A percentile compares a stretch with the other conserved stretches of the same genome.
phyloP scores from a whole-genome alignment of 345 rosid genomes.

The Geranium rotundifolium region DNA sequence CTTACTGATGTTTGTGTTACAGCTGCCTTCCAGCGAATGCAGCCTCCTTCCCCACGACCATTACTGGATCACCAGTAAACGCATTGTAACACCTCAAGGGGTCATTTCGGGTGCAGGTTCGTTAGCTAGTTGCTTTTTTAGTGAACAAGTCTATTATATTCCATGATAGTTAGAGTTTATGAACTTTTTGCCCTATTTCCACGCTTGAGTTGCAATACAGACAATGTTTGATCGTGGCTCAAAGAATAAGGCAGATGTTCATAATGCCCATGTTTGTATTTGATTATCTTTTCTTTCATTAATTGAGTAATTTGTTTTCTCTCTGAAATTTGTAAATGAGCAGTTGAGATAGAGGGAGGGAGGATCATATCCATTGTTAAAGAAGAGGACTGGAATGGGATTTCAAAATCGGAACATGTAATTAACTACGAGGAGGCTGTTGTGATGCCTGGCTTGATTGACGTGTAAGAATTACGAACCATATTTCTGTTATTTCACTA shows the following conservation, averaged over 20 bases:
- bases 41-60: conserved; percentile 62
- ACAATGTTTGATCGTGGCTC: too few species aligned
- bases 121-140: not conserved
- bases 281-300: too few species aligned
- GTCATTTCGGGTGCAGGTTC: conserved; percentile 76
- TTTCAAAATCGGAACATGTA: conserved; percentile 29
- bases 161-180: too few species aligned
- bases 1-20: conserved; percentile 7
- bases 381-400: conserved; percentile 49
- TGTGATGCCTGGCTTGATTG: conserved; percentile 89
- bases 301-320: not conserved
- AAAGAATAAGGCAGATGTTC: too few species aligned
- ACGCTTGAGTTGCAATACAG: too few species aligned
- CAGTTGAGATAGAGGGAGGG: conserved; percentile 69
- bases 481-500: not conserved
- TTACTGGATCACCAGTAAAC: conserved; percentile 66
- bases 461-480: conserved; percentile 45
- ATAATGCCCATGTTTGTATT: not conserved
- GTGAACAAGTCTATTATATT: too few species aligned
- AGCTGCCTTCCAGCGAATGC: conserved; percentile 35
- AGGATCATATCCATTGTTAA: conserved; percentile 44
- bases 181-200: too few species aligned
- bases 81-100: conserved; percentile 59
- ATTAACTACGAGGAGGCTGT: conserved; percentile 81
- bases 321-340: conserved; percentile 7